Conservation (phyloP, 108 stramenopile species). For the Cyclostephanos tholiformis region DNA sequence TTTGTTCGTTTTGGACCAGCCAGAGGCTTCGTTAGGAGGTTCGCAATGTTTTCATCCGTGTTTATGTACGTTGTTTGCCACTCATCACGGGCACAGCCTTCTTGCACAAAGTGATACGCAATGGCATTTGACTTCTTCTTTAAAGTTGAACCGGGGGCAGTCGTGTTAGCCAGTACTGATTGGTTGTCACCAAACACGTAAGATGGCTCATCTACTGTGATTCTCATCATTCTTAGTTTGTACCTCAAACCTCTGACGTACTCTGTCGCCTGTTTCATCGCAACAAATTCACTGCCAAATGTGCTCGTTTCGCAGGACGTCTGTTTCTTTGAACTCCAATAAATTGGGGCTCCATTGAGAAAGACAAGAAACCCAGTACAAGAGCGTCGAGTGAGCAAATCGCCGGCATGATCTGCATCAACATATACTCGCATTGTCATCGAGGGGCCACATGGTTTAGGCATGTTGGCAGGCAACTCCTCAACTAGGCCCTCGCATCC, state of each 20-base stretch:
- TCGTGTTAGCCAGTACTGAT: too few species aligned
- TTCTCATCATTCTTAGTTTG: conserved; percentile 65
- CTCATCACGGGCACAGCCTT: too few species aligned
- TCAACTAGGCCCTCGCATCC: conserved; percentile 24
- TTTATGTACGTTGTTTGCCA: too few species aligned
- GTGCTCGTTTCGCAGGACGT: conserved; percentile 36
- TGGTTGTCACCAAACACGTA: conserved; percentile 32
- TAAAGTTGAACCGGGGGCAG: conserved; percentile 45
- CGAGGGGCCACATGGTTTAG: conserved; percentile 32
- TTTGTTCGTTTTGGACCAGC: too few species aligned
- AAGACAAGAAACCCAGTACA: not conserved
- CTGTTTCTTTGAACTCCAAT: conserved; percentile 53
- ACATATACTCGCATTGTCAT: conserved; percentile 21
- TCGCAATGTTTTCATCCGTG: too few species aligned
- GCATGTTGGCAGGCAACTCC: conserved; percentile 22
- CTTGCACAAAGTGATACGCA: conserved; percentile 46
- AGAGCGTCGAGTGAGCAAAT: too few species aligned
- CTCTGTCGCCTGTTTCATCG: conserved; percentile 52
- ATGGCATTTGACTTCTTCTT: conserved; percentile 58
- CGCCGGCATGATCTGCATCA: too few species aligned
- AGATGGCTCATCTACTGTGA: conserved; percentile 23
- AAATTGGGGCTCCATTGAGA: conserved; percentile 32
- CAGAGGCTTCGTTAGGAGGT: too few species aligned
- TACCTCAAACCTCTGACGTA: conserved; percentile 53
- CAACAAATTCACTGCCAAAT: conserved; percentile 53